Evolutionary conservation across 2,329 filamentous ascomycete species (phyloP).

Genomic region (Incumbomyces lentus): DNA sequence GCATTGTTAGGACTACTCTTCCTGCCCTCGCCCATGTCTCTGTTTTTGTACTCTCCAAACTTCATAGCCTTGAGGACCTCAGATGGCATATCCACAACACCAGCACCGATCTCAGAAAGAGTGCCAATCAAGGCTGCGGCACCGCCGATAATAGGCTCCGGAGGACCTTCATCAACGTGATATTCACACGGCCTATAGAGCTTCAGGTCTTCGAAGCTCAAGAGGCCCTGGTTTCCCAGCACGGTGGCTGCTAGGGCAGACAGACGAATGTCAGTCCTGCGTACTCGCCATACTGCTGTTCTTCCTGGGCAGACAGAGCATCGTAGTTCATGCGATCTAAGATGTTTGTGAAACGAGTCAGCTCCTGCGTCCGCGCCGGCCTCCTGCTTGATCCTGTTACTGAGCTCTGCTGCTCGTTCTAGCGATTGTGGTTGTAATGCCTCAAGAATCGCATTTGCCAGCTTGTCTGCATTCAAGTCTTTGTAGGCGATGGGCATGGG

Average conservation of each 20-base stretch:
- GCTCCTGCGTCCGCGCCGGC: constrained; percentile 53
- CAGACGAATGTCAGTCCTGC: constrained; percentile 54
- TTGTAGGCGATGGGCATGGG: constrained; percentile 61
- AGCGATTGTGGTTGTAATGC: constrained; percentile 52
- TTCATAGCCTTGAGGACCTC: constrained; percentile 40
- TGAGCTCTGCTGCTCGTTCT: constrained; percentile 47
- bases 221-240: constrained; percentile 51
- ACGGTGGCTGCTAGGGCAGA: constrained; percentile 64
- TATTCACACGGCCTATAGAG: constrained; percentile 57
- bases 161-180: constrained; percentile 65
- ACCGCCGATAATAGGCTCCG: constrained; percentile 68
- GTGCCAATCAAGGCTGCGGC: constrained; percentile 72
- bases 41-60: constrained; percentile 18
- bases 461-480: constrained; percentile 53
- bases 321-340: constrained; percentile 55
- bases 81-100: constrained; percentile 61
- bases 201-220: constrained; percentile 63
- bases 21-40: constrained; percentile 11
- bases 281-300: constrained; percentile 65
- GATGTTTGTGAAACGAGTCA: constrained; percentile 59
- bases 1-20: constrained; percentile 3
- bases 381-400: constrained; percentile 56
- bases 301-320: constrained; percentile 60
- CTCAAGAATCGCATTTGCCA: constrained; percentile 53
- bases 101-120: constrained; percentile 70